A percentile compares a stretch with the other conserved stretches of the same genome.
These are phyloP conservation scores for Cyberlindnera mississippiensis DNA, from an alignment of 805 yeast genomes.

Conservation along the genomic window DNA sequence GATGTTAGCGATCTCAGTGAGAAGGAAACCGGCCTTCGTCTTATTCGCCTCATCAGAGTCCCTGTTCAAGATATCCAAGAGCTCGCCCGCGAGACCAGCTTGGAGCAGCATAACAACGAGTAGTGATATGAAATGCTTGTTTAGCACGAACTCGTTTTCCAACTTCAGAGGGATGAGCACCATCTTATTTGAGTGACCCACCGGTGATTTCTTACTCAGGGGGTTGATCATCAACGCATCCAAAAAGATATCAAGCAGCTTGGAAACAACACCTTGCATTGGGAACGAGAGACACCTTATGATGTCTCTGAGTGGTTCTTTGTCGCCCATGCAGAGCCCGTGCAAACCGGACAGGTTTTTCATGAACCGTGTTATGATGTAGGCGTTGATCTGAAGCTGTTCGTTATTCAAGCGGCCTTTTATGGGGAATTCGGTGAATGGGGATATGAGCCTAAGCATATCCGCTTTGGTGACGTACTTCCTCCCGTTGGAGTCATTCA, in stretches of 20 bases:
- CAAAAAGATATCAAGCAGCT: slow-evolving; percentile 65
- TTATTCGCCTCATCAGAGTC: slow-evolving; percentile 42
- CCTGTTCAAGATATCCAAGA: slow-evolving; percentile 40
- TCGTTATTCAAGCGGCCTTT: slow-evolving; percentile 46
- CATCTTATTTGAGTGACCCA: slow-evolving; percentile 15
- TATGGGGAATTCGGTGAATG: slow-evolving; percentile 63
- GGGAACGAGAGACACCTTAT: slow-evolving; percentile 59
- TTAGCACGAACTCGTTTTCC: slow-evolving; percentile 39
- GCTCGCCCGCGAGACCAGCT: slow-evolving; percentile 48
- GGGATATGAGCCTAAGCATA: slow-evolving; percentile 56
- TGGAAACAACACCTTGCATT: slow-evolving; percentile 52
- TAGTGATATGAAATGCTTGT: slow-evolving; percentile 65
- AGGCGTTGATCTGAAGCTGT: slow-evolving; percentile 56
- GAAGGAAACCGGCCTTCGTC: slow-evolving; percentile 57
- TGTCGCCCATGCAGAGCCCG: slow-evolving; percentile 54
- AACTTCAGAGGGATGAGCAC: slow-evolving; percentile 29
- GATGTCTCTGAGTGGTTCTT: slow-evolving; percentile 51
- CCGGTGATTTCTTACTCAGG: slow-evolving; percentile 39
- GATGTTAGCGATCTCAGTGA: slow-evolving; percentile 57
- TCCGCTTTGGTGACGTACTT: slow-evolving; percentile 54
- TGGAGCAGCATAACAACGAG: slow-evolving; percentile 51
- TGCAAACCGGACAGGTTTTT: slow-evolving; percentile 77
- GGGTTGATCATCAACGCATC: slow-evolving; percentile 61
- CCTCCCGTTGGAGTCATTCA: slow-evolving; percentile 55
- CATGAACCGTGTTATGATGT: slow-evolving; percentile 54